Base-by-base conservation (phyloP, 1,284 basidiomycete species). In the Chalciporus sp. region DNA sequence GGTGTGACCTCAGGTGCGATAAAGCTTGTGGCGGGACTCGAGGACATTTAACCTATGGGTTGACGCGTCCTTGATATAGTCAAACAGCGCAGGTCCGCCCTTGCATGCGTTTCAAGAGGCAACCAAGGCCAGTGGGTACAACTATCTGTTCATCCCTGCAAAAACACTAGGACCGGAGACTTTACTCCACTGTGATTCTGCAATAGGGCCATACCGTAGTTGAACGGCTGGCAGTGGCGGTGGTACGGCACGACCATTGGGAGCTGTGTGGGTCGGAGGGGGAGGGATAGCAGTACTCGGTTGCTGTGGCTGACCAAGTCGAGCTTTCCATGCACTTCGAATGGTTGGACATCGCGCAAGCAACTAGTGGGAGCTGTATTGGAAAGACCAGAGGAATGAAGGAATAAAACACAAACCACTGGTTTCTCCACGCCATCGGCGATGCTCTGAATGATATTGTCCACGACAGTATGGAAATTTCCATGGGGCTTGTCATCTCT, bases 401-500 rank as follows among this genome's bases (percentile, higher is more conserved):
- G 17, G 7, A 51, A 45, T 27, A 27, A 69, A 5, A 59, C 86
- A 59, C 86, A 69, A 65, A 94, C 93, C 58, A 77, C 78, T 28
- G 91, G 84, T 65, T 90, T 88, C 66, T 96, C 92, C 29, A 97
- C 93, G 5, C 95, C 95, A 68, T 97, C 95, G 37, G 84, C 81
- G 58, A 96, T 97, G 63, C 87, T 94, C 59, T 86, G 78, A 49
- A 96, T 83, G 63, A 97, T 93, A 61, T 88, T 91, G 52, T 89
- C 83, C 42, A 97, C 92, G 51, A 94, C 86, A 39, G 73, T 80
- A 54, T 81, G 82, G 72, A 93, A 92, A 72, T 98, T 98, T 28
- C 91, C 95, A 61, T 94, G 75, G 4, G 84, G 88, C 70, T 98
- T 98, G 73, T 98, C 95, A 65, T 95, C 86, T 62, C 95, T 76